These are phyloP conservation scores for Crithidia expoeki DNA, from an alignment of 208 protist genomes.

Conservation along the genomic window DNA sequence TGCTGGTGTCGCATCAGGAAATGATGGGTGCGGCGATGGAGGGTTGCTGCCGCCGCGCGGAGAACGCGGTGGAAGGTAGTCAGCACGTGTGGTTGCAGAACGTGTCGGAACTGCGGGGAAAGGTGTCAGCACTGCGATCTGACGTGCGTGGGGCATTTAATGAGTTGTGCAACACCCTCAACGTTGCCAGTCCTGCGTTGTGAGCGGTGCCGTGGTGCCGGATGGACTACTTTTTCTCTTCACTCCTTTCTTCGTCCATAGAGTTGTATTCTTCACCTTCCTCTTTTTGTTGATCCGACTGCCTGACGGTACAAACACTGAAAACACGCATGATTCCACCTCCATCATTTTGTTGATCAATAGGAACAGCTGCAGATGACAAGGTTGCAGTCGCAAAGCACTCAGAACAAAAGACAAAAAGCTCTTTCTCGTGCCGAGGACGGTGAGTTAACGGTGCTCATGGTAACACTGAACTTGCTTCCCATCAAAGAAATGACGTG, in stretches of 20 bases:
- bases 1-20: constrained; percentile 74
- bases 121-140: constrained; percentile 49
- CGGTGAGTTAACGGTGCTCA: no score
- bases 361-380: no score
- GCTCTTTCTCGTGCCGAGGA: no score
- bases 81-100: constrained; percentile 58
- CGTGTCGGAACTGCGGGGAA: constrained; percentile 58
- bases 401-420: no score
- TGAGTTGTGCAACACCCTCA: constrained; percentile 69
- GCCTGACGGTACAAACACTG: no score
- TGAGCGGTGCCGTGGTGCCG: constrained; percentile 11
- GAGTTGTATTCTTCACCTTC: constrained; percentile 5
- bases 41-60: constrained; percentile 59
- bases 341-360: no score
- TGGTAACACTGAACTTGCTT: no score
- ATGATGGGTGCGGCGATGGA: constrained; percentile 73
- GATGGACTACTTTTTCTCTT: not conserved
- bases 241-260: not conserved
- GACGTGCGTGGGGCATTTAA: constrained; percentile 72
- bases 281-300: constrained; percentile 6
- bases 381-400: no score
- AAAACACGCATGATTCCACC: no score
- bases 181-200: constrained; percentile 69
- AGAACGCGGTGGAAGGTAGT: constrained; percentile 35
- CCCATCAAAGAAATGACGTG: no score